phyloP scores from a whole-genome alignment of 345 rosid genomes.

The Rhizophora mangle region DNA sequence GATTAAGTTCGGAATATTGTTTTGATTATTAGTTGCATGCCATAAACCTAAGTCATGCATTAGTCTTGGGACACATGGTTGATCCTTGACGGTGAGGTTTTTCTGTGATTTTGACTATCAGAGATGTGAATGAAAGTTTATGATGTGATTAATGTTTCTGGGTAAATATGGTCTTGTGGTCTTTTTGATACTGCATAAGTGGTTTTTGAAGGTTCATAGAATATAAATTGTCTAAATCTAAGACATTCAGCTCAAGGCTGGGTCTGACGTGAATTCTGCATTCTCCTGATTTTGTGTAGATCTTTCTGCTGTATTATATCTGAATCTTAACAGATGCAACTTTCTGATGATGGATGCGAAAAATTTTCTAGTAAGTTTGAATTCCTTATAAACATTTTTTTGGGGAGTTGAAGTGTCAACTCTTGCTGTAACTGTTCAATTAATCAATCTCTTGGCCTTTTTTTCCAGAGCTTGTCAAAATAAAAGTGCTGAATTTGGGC shows the following conservation, averaged over 20 bases:
- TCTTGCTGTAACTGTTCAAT: no score
- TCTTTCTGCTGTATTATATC: constrained; percentile 49
- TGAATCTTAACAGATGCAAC: constrained; percentile 79
- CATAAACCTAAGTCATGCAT: background rate
- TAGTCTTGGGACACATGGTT: background rate
- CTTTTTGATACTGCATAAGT: no score
- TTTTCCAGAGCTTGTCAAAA: constrained; percentile 49
- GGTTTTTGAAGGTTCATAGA: background rate
- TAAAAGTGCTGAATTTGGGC: constrained; percentile 76
- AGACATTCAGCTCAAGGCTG: background rate
- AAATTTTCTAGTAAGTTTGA: constrained; percentile 64
- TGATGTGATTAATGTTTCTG: background rate
- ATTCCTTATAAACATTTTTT: background rate
- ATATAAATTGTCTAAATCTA: background rate
- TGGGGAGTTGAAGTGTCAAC: no score
- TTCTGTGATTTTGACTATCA: background rate
- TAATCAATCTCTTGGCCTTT: background rate
- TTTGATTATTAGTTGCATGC: no score
- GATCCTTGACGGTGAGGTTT: background rate
- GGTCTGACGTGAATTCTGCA: background rate
- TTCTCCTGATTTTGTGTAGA: constrained; percentile 38
- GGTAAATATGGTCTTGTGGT: no score
- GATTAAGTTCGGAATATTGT: no score
- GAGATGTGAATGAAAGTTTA: background rate
- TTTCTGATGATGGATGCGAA: constrained; percentile 75